Evolutionary conservation across 257 asterid genomes (phyloP).

Genomic region (Anisodus tanguticus): DNA sequence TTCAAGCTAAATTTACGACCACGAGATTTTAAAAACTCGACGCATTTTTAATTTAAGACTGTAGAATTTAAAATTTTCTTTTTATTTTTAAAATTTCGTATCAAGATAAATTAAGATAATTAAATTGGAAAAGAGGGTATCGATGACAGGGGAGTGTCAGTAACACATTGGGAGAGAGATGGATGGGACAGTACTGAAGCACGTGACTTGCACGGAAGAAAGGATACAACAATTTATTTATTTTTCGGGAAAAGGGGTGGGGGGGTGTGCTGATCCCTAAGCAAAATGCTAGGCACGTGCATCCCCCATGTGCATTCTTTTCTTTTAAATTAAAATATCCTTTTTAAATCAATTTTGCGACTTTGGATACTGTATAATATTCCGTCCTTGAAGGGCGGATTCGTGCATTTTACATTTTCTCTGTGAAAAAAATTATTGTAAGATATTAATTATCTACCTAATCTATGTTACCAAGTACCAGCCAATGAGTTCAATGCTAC

Average conservation of each 20-base stretch:
- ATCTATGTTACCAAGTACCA: not conserved
- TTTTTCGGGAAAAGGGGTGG: conserved; percentile 32
- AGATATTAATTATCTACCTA: not conserved
- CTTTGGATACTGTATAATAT: conserved; percentile 29
- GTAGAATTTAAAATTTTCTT: too few species aligned
- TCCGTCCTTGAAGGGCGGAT: conserved; percentile 29
- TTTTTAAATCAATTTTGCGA: not conserved
- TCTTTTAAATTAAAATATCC: not conserved
- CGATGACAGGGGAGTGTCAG: not conserved
- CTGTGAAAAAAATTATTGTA: not conserved
- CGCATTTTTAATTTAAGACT: too few species aligned
- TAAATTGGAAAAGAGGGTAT: too few species aligned
- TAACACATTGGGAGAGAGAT: conserved; percentile 25
- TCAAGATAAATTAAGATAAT: too few species aligned
- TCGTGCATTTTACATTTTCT: not conserved
- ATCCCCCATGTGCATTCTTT: conserved; percentile 10
- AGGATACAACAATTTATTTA: not conserved
- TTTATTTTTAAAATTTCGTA: too few species aligned
- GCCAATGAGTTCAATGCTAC: not conserved
- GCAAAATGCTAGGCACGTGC: conserved; percentile 68
- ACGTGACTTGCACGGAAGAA: conserved; percentile 55
- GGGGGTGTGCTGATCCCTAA: conserved; percentile 55
- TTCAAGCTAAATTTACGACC: too few species aligned
- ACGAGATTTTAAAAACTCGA: too few species aligned
- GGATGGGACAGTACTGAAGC: conserved; percentile 48